A percentile compares a stretch with the other conserved stretches of the same genome.
Evolutionary conservation across 768 basidiomycete genomes (phyloP).

Genomic region (Basidioascus undulatus): DNA sequence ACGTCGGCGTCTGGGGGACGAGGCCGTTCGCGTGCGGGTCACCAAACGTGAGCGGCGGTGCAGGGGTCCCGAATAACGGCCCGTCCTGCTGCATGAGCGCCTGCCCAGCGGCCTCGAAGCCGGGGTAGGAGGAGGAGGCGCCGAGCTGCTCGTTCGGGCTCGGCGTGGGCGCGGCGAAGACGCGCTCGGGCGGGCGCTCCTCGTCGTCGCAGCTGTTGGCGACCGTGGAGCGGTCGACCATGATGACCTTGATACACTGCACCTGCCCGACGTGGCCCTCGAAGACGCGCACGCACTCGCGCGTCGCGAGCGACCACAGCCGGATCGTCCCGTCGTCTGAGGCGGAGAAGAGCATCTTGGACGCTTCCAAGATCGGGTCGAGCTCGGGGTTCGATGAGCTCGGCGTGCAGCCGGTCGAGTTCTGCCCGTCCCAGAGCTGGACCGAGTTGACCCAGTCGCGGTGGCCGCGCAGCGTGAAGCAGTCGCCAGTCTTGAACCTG

Average conservation of each 20-base stretch:
- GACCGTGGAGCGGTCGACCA: constrained; percentile 22
- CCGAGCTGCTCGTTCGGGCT: no score
- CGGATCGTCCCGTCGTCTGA: constrained; percentile 84
- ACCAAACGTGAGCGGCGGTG: not conserved
- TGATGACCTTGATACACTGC: constrained; percentile 61
- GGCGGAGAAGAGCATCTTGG: constrained; percentile 92
- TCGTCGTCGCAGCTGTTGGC: constrained; percentile 3
- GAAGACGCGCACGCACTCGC: constrained; percentile 62
- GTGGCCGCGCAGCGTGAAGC: constrained; percentile 81
- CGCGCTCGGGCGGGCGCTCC: no score
- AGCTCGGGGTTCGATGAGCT: constrained; percentile 9
- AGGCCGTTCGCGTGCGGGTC: not conserved
- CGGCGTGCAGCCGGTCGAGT: constrained; percentile 16
- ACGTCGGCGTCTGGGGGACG: constrained; percentile 9
- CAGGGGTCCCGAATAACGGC: not conserved
- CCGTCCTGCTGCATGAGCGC: not conserved
- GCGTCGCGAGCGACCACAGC: constrained; percentile 69
- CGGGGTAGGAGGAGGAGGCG: not conserved
- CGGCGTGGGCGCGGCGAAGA: constrained; percentile 1
- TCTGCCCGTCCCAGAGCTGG: constrained; percentile 51
- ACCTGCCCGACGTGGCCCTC: constrained; percentile 83
- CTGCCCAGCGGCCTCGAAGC: constrained; percentile 4
- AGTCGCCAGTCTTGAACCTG: constrained; percentile 64
- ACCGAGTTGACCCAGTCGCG: constrained; percentile 92
- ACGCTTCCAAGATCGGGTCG: constrained; percentile 21